A percentile compares a stretch with the other conserved stretches of the same genome.
These are phyloP conservation scores for Penicillium roqueforti DNA, from an alignment of 495 filamentous ascomycete genomes.

Conservation along the genomic window DNA sequence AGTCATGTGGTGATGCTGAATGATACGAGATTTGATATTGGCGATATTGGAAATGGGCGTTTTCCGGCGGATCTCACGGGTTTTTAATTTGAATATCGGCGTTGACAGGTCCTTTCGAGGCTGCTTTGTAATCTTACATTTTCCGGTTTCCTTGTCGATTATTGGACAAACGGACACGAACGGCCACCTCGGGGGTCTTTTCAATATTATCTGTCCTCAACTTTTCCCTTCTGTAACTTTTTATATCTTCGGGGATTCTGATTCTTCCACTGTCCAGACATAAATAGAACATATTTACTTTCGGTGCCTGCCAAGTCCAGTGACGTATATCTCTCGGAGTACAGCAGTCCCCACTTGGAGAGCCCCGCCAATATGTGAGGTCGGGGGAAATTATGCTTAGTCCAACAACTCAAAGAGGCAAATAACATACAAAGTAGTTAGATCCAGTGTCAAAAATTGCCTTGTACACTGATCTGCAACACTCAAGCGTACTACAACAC, in stretches of 20 bases:
- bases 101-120: not conserved
- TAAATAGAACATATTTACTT: not conserved
- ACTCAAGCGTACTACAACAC: not conserved
- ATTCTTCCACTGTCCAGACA: too few relatives aligned
- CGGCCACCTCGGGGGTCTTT: not conserved
- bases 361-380: slow-evolving; percentile 26
- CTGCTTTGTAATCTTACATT: not conserved
- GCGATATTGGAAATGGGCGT: slow-evolving; percentile 3
- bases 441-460: not conserved
- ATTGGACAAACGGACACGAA: not conserved
- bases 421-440: not conserved
- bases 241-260: too few relatives aligned
- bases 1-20: not conserved
- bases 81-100: not conserved
- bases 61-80: not conserved
- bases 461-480: not conserved
- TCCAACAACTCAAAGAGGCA: not conserved
- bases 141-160: not conserved
- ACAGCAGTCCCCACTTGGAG: slow-evolving; percentile 29
- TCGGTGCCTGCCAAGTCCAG: not conserved
- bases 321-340: slow-evolving; percentile 30
- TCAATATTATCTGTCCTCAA: not conserved
- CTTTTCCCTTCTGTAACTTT: not conserved
- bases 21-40: not conserved
- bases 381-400: not conserved